These are phyloP conservation scores for Diaporthe sp. DNA, from an alignment of 2,329 filamentous ascomycete species.

Conservation along the genomic window DNA sequence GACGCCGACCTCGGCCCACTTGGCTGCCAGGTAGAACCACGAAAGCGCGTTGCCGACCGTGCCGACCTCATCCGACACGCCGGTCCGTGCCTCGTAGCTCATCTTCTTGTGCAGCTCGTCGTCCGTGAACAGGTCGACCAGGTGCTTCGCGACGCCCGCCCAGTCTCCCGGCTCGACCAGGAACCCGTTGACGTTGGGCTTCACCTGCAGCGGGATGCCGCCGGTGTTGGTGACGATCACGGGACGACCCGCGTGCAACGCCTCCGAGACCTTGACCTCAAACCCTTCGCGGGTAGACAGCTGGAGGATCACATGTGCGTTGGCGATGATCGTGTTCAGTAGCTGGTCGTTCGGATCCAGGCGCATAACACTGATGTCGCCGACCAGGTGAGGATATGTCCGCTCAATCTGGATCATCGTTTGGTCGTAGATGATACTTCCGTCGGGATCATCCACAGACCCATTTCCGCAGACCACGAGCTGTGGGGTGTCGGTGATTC, in stretches of 20 bases:
- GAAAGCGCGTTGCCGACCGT: constrained; percentile 83
- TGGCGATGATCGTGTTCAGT: constrained; percentile 81
- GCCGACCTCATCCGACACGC: constrained; percentile 85
- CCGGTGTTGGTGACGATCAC: constrained; percentile 82
- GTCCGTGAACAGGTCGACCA: constrained; percentile 77
- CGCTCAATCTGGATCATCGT: constrained; percentile 77
- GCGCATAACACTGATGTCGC: constrained; percentile 81
- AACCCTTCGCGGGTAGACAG: constrained; percentile 87
- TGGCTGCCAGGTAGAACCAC: constrained; percentile 84
- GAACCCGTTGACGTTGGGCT: constrained; percentile 79
- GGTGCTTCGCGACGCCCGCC: constrained; percentile 75
- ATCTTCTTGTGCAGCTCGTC: constrained; percentile 75
- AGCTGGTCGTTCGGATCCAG: constrained; percentile 84
- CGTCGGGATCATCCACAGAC: constrained; percentile 86
- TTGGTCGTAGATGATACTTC: constrained; percentile 77
- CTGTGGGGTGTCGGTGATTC: constrained; percentile 71
- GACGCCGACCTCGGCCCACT: constrained; percentile 68
- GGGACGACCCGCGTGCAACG: constrained; percentile 83
- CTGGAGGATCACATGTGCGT: constrained; percentile 81
- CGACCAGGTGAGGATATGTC: constrained; percentile 71
- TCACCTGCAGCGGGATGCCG: constrained; percentile 85
- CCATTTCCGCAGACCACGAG: constrained; percentile 84
- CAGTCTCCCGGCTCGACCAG: constrained; percentile 80
- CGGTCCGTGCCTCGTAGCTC: constrained; percentile 72
- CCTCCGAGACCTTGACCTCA: constrained; percentile 89